Percentiles rank a stretch among this genome's conserved stretches.
Evolutionary conservation across 1,284 basidiomycete genomes (phyloP).

Genomic region (Mycena sp.): DNA sequence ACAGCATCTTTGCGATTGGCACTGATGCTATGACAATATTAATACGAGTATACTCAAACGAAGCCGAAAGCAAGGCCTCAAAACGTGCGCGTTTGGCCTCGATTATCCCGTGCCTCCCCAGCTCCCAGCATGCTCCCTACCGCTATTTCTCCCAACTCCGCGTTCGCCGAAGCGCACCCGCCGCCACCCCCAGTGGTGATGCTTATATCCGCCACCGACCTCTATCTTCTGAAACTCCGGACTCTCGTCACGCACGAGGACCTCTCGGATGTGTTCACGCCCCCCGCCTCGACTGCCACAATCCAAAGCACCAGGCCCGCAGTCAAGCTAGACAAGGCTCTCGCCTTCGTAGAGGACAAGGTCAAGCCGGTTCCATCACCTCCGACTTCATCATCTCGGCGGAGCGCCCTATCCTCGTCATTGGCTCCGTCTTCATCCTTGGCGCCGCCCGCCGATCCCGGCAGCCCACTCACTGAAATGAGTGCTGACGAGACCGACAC

Average conservation of each 20-base stretch:
- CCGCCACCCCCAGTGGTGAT: slow-evolving; percentile 1
- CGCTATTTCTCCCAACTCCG: neutral
- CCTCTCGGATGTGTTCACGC: neutral
- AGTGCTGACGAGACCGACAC: neutral
- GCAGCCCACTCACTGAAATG: slow-evolving; percentile 8
- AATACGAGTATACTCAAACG: neutral
- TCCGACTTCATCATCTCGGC: neutral
- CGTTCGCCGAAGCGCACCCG: slow-evolving; percentile 8
- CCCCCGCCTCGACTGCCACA: neutral
- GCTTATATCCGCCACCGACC: slow-evolving; percentile 6
- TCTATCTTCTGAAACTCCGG: neutral
- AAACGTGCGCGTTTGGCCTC: neutral
- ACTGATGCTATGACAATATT: neutral
- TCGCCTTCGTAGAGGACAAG: slow-evolving; percentile 5
- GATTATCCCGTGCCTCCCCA: neutral
- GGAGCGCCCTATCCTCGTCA: neutral
- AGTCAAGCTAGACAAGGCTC: neutral
- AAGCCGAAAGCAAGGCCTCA: neutral
- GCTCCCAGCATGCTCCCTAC: neutral
- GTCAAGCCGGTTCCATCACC: neutral
- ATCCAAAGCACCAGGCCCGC: neutral
- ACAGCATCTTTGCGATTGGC: neutral
- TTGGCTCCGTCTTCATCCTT: neutral
- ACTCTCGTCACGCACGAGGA: neutral
- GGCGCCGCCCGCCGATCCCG: neutral